Evolutionary conservation across 192 early-diverging fungal genomes (phyloP).

Genomic region (Coemansia sp.): DNA sequence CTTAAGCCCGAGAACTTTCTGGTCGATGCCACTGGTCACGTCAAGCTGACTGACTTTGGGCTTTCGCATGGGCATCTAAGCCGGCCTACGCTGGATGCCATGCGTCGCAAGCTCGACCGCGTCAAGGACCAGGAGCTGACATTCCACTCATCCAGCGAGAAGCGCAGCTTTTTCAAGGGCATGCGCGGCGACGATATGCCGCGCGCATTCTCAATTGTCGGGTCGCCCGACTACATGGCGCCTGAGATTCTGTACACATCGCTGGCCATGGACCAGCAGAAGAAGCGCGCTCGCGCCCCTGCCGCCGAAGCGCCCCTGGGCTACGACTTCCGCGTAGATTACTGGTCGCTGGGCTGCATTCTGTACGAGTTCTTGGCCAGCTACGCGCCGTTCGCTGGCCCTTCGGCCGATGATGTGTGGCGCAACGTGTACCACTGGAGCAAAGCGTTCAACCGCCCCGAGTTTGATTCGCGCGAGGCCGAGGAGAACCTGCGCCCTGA

Average conservation of each 20-base stretch:
- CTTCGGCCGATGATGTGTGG: slow-evolving; percentile 72
- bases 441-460: slow-evolving; percentile 72
- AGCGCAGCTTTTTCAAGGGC: slow-evolving; percentile 46
- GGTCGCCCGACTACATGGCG: slow-evolving; percentile 93
- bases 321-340: slow-evolving; percentile 71
- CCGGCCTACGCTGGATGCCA: slow-evolving; percentile 41
- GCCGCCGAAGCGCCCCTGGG: slow-evolving; percentile 67
- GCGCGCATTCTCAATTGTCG: slow-evolving; percentile 79
- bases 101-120: slow-evolving; percentile 52
- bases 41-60: slow-evolving; percentile 89
- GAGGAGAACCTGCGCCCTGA: slow-evolving; percentile 75
- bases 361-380: slow-evolving; percentile 74
- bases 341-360: slow-evolving; percentile 76
- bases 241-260: slow-evolving; percentile 74
- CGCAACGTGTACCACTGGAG: slow-evolving; percentile 84
- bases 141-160: slow-evolving; percentile 50
- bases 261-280: slow-evolving; percentile 47
- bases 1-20: slow-evolving; percentile 89
- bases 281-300: slow-evolving; percentile 58
- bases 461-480: slow-evolving; percentile 73
- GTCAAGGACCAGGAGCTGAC: slow-evolving; percentile 57
- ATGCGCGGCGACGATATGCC: slow-evolving; percentile 59
- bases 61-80: slow-evolving; percentile 79
- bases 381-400: slow-evolving; percentile 73
- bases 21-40: slow-evolving; percentile 69